Conservation (phyloP, 192 early-diverging fungal genomes). For the Mortierella alpina region DNA sequence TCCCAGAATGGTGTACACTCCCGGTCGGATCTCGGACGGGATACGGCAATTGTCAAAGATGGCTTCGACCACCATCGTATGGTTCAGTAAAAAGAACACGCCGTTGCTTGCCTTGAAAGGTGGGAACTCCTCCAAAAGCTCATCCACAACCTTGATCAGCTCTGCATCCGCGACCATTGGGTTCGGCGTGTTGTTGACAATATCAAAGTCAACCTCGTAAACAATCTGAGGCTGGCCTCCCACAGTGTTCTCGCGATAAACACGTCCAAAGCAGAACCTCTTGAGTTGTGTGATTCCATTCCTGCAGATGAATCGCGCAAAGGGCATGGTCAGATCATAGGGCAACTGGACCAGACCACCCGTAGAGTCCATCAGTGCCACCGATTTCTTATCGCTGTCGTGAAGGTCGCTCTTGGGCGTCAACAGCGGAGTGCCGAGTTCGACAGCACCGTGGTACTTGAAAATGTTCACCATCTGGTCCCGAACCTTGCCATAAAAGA, state of each 20-base stretch:
- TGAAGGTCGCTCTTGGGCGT: constrained; percentile 81
- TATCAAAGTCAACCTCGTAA: constrained; percentile 92
- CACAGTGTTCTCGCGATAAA: constrained; percentile 81
- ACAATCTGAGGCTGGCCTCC: constrained; percentile 88
- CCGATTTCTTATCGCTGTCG: constrained; percentile 75
- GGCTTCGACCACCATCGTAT: constrained; percentile 75
- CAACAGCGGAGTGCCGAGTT: constrained; percentile 84
- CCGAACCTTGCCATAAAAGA: constrained; percentile 76
- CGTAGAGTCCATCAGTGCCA: constrained; percentile 82
- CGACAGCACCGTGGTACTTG: constrained; percentile 84
- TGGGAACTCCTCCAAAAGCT: constrained; percentile 76
- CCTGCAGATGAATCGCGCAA: constrained; percentile 86
- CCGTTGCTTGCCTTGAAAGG: constrained; percentile 67
- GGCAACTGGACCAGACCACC: constrained; percentile 89
- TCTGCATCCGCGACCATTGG: constrained; percentile 90
- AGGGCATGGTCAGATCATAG: constrained; percentile 92
- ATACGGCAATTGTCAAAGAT: constrained; percentile 81
- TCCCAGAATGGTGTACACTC: constrained; percentile 67
- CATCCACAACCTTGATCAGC: constrained; percentile 83
- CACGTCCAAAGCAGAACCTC: constrained; percentile 86
- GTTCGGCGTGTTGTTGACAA: constrained; percentile 72
- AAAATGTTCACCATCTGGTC: constrained; percentile 85
- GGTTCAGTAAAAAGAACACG: constrained; percentile 78
- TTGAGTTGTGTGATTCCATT: constrained; percentile 80
- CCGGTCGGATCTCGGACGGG: constrained; percentile 63